Percentiles rank a stretch among this genome's conserved stretches.
These are phyloP conservation scores for Hymenoscyphus fraxineus DNA, from an alignment of 2,329 filamentous ascomycete genomes.

Conservation along the genomic window DNA sequence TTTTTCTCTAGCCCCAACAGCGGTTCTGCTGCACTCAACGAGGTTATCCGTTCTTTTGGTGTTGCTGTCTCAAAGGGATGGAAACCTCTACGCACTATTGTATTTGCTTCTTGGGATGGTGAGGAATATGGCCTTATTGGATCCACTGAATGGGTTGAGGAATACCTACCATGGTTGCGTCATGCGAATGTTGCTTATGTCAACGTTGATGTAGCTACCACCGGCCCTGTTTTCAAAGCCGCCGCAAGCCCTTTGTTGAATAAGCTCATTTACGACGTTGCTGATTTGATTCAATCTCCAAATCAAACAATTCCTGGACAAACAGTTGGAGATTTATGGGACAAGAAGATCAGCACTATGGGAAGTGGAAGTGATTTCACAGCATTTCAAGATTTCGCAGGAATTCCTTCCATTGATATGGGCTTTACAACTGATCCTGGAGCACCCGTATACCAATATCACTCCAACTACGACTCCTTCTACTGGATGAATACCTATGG, in stretches of 20 bases:
- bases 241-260: conserved; percentile 61
- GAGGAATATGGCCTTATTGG: conserved; percentile 79
- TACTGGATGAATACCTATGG: conserved; percentile 80
- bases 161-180: conserved; percentile 72
- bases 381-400: conserved; percentile 57
- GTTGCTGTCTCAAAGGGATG: conserved; percentile 68
- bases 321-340: conserved; percentile 45
- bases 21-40: conserved; percentile 74
- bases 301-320: conserved; percentile 38
- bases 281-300: conserved; percentile 44
- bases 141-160: conserved; percentile 83
- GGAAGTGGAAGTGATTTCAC: conserved; percentile 67
- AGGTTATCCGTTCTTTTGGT: conserved; percentile 72
- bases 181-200: conserved; percentile 68
- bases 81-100: conserved; percentile 84
- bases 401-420: conserved; percentile 52
- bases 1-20: conserved; percentile 57
- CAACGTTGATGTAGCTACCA: conserved; percentile 71
- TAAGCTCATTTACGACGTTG: conserved; percentile 55
- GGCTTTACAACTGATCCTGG: conserved; percentile 41
- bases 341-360: conserved; percentile 51
- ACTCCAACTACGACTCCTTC: conserved; percentile 80
- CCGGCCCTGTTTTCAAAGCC: conserved; percentile 53
- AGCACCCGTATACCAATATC: conserved; percentile 67
- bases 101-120: conserved; percentile 74